These are phyloP conservation scores for Juncus effusus DNA, from an alignment of 176 grass and related monocot species.

Conservation along the genomic window DNA sequence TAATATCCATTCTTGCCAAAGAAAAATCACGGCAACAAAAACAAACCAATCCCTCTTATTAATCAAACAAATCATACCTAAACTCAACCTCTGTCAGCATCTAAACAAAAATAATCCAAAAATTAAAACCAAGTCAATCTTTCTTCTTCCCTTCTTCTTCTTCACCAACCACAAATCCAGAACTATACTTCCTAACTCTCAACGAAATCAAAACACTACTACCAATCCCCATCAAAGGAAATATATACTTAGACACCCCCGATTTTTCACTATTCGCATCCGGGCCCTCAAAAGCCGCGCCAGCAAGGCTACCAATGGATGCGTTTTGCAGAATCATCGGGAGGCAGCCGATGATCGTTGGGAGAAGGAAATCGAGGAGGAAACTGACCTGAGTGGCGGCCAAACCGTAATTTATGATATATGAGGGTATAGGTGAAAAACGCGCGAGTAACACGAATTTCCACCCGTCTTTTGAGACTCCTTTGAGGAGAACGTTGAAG, in stretches of 20 bases:
- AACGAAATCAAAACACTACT: constrained; percentile 84
- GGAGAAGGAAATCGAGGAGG: constrained; percentile 89
- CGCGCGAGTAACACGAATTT: constrained; percentile 92
- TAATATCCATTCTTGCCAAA: constrained; percentile 6
- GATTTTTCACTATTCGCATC: constrained; percentile 67
- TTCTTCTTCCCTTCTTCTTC: constrained; percentile 30
- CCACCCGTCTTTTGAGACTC: constrained; percentile 88
- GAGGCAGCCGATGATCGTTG: constrained; percentile 80
- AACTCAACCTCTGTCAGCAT: constrained; percentile 7
- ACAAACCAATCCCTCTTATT: no score
- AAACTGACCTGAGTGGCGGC: constrained; percentile 76
- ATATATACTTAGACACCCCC: constrained; percentile 56
- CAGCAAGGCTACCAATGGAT: constrained; percentile 85
- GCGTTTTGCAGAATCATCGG: constrained; percentile 98
- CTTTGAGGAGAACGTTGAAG: constrained; percentile 76
- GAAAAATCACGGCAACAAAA: no score
- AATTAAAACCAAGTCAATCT: not conserved
- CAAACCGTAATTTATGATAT: constrained; percentile 89
- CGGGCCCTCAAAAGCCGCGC: constrained; percentile 57
- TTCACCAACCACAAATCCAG: constrained; percentile 49
- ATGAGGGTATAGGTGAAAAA: constrained; percentile 87
- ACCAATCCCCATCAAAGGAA: constrained; percentile 71
- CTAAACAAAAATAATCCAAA: constrained; percentile 3
- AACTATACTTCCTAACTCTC: constrained; percentile 91
- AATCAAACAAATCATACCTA: constrained; percentile 7